Evolutionary conservation across 108 stramenopile species (phyloP).

Genomic region (Discostella stelligeroides): DNA sequence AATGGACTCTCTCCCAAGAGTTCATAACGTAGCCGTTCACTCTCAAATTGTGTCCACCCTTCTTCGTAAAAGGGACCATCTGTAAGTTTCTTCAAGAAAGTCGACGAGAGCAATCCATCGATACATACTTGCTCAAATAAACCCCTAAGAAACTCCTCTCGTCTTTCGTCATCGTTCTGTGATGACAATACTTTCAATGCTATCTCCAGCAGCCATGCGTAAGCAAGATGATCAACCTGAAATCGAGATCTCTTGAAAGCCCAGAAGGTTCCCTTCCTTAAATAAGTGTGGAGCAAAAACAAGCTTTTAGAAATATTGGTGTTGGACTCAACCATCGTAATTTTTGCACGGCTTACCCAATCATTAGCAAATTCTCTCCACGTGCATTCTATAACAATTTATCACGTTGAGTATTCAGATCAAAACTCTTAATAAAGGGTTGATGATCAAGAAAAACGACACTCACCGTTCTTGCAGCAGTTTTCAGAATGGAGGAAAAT

Average conservation of each 20-base stretch:
- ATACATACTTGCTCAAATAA: slow-evolving; percentile 60
- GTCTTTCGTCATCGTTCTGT: slow-evolving; percentile 27
- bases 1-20: slow-evolving; percentile 57
- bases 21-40: slow-evolving; percentile 33
- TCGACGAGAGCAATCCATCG: slow-evolving; percentile 64
- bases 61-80: slow-evolving; percentile 42
- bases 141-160: slow-evolving; percentile 42
- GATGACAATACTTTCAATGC: slow-evolving; percentile 56
- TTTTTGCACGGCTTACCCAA: slow-evolving; percentile 21
- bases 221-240: slow-evolving; percentile 53
- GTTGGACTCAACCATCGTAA: not conserved
- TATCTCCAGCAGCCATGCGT: slow-evolving; percentile 56
- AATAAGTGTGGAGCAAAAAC: not conserved
- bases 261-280: slow-evolving; percentile 20
- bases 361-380: slow-evolving; percentile 39
- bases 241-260: slow-evolving; percentile 53
- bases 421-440: not conserved
- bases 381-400: slow-evolving; percentile 1
- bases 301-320: slow-evolving; percentile 5
- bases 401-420: too few relatives aligned
- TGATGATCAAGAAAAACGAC: not conserved
- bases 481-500: slow-evolving; percentile 49
- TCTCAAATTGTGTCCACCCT: slow-evolving; percentile 61
- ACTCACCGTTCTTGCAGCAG: slow-evolving; percentile 41
- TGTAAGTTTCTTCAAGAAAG: slow-evolving; percentile 18